Conservation (phyloP, 805 yeast species). For the Vanderwaltozyma tropicalis region DNA sequence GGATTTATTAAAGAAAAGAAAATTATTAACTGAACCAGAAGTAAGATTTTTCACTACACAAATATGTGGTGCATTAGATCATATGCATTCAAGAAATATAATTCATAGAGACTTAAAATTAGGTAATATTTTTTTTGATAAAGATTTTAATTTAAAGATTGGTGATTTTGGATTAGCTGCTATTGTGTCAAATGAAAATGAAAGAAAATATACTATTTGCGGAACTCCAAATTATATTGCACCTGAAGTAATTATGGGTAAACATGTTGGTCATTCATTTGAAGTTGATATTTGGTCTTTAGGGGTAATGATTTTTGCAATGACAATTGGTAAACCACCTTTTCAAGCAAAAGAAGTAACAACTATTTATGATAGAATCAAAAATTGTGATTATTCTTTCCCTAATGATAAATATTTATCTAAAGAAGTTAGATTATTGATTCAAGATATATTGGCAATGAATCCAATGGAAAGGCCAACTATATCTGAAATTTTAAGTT, state of each 20-base stretch:
- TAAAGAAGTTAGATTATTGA: conserved; percentile 60
- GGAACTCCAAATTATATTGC: conserved; percentile 99
- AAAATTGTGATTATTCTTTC: conserved; percentile 66
- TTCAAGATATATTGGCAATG: conserved; percentile 60
- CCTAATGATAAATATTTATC: conserved; percentile 62
- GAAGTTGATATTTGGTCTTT: conserved; percentile 97
- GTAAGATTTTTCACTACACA: conserved; percentile 85
- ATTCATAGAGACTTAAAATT: conserved; percentile 93
- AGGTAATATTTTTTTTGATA: conserved; percentile 92
- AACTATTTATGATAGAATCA: conserved; percentile 84
- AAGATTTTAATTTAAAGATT: conserved; percentile 84
- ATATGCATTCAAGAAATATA: conserved; percentile 84
- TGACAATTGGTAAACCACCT: conserved; percentile 91
- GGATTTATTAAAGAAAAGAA: conserved; percentile 83
- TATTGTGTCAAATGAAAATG: conserved; percentile 58
- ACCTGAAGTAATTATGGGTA: conserved; percentile 91
- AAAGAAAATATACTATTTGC: conserved; percentile 86
- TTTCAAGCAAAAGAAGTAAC: conserved; percentile 94
- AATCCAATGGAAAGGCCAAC: conserved; percentile 78
- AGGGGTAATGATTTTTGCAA: conserved; percentile 92
- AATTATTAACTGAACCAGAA: conserved; percentile 81
- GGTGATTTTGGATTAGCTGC: conserved; percentile 99
- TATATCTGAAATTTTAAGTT: conserved; percentile 64
- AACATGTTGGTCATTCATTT: conserved; percentile 78
- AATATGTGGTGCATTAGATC: conserved; percentile 86